Evolutionary conservation across 306 rosid genomes (phyloP).

Genomic region (Glycine tomentella): DNA sequence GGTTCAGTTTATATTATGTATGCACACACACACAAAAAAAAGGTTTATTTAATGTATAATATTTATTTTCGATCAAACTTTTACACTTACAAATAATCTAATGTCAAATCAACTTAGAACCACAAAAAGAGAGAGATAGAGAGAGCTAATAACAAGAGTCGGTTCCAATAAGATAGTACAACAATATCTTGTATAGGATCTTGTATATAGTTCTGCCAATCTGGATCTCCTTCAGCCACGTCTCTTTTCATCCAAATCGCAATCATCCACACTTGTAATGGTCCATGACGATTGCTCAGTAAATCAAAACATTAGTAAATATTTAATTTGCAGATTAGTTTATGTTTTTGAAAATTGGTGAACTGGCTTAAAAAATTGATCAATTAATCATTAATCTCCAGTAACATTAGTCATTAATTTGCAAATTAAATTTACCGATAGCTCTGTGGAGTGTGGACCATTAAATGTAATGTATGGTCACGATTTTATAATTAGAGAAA

Average conservation of each 20-base stretch:
- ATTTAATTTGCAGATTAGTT: not conserved
- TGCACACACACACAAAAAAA: too few relatives aligned
- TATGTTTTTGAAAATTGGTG: not conserved
- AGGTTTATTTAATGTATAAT: not conserved
- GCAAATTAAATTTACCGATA: not conserved
- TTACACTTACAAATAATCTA: not conserved
- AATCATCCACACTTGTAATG: not conserved
- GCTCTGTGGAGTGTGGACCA: not conserved
- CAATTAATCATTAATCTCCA: not conserved
- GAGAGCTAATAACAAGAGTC: not conserved
- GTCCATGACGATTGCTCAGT: not conserved
- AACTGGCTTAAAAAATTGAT: not conserved
- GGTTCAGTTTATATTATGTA: too few relatives aligned
- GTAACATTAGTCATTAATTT: not conserved
- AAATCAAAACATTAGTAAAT: not conserved
- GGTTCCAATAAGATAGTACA: not conserved
- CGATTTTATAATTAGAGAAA: not conserved
- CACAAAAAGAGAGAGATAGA: not conserved
- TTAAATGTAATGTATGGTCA: not conserved
- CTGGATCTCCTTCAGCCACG: constrained; percentile 5
- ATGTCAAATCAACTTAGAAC: not conserved
- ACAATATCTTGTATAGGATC: not conserved
- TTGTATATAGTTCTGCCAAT: not conserved
- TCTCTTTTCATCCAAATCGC: not conserved
- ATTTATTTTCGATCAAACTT: not conserved